Conservation (phyloP, 1,139 yeast species). For the Wickerhamomyces sp. region DNA sequence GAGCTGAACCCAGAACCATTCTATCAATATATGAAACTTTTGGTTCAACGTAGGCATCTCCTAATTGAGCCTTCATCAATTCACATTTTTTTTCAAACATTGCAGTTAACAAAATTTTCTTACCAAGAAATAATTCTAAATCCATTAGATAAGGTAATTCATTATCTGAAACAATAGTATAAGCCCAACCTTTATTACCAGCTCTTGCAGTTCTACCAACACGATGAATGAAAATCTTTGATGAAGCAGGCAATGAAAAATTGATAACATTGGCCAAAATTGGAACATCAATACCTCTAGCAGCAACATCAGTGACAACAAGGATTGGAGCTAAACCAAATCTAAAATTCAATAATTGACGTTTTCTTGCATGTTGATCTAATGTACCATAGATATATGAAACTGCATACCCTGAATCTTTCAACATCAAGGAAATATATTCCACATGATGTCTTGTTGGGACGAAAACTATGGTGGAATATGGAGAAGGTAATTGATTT, state of each 20-base stretch:
- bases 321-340: constrained; percentile 75
- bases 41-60: constrained; percentile 38
- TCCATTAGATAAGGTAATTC: constrained; percentile 90
- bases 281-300: constrained; percentile 99
- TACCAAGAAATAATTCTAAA: constrained; percentile 84
- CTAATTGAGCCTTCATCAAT: constrained; percentile 40
- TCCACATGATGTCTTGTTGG: constrained; percentile 99
- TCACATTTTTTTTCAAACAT: constrained; percentile 63
- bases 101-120: constrained; percentile 65
- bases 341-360: constrained; percentile 81
- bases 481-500: constrained; percentile 73
- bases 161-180: constrained; percentile 76
- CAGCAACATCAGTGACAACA: constrained; percentile 98
- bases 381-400: constrained; percentile 91
- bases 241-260: constrained; percentile 84
- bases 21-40: constrained; percentile 67
- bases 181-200: constrained; percentile 98
- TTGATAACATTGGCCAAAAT: constrained; percentile 91
- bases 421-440: constrained; percentile 65
- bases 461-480: constrained; percentile 87
- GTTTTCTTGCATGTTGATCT: constrained; percentile 91
- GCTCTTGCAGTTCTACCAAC: constrained; percentile 99
- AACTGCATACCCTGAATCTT: constrained; percentile 76
- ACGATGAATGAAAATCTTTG: constrained; percentile 91
- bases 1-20: constrained; percentile 78